phyloP scores from a whole-genome alignment of 2,329 filamentous ascomycete species.

The Fusarium pseudoanthophilum region DNA sequence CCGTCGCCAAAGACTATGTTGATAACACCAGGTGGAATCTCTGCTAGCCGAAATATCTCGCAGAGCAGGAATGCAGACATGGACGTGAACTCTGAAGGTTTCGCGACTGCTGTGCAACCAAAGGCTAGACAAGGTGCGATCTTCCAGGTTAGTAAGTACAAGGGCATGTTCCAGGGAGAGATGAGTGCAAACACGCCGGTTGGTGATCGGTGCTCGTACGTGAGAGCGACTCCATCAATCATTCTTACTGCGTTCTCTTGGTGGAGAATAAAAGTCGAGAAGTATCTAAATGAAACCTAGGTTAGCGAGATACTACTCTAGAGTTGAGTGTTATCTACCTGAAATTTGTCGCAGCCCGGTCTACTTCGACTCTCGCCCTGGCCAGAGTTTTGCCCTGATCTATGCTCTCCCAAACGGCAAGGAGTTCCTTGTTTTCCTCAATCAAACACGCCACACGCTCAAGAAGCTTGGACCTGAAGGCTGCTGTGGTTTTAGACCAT shows the following conservation, averaged over 20 bases:
- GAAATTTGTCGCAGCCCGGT: not conserved
- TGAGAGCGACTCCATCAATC: not conserved
- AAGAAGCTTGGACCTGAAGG: not conserved
- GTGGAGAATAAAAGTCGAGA: not conserved
- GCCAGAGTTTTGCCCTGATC: not conserved
- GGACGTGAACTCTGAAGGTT: not conserved
- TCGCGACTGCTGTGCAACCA: not conserved
- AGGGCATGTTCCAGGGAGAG: not conserved
- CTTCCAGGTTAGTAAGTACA: not conserved
- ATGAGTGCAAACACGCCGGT: not conserved
- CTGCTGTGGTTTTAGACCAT: not conserved
- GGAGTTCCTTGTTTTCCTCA: not conserved
- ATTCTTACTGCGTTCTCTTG: not conserved
- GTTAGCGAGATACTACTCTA: not conserved
- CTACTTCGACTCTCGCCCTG: not conserved
- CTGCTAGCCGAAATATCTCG: not conserved
- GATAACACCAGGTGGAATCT: not conserved
- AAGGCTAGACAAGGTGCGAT: not conserved
- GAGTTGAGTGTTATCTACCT: rapidly evolving
- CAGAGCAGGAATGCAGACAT: not conserved
- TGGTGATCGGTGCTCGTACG: not conserved
- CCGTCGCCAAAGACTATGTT: not conserved
- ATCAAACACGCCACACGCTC: not conserved
- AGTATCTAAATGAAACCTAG: rapidly evolving
- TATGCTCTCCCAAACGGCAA: not conserved